Conservation (phyloP, 179 eudicot species). For the Beta macrorhiza region DNA sequence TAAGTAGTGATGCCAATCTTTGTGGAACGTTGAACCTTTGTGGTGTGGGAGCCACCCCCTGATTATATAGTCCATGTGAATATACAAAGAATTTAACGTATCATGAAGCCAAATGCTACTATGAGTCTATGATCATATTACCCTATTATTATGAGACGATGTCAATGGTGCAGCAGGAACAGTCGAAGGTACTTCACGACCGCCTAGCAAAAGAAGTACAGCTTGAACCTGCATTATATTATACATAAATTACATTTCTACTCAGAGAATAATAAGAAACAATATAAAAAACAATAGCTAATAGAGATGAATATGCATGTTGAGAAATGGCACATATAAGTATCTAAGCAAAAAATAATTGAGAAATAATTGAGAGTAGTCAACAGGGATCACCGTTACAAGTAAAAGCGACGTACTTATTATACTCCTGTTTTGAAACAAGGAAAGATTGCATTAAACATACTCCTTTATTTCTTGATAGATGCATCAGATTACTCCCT, state of each 20-base stretch:
- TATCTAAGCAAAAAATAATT: too few species aligned
- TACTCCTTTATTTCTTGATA: too few species aligned
- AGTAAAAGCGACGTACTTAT: too few species aligned
- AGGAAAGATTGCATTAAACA: too few species aligned
- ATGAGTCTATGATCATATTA: conserved; percentile 26
- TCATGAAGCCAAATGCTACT: not conserved
- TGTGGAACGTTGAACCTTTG: conserved; percentile 61
- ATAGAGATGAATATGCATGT: not conserved
- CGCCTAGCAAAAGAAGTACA: conserved; percentile 71
- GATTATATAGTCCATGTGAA: conserved; percentile 17
- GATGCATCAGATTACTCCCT: too few species aligned
- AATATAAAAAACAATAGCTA: not conserved
- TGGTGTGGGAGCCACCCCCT: conserved; percentile 41
- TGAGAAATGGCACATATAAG: not conserved
- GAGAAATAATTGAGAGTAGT: too few species aligned
- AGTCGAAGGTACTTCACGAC: conserved; percentile 64
- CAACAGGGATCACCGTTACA: too few species aligned
- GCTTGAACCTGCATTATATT: conserved; percentile 68
- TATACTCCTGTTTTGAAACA: too few species aligned
- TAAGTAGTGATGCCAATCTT: conserved; percentile 72
- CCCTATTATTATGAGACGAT: conserved; percentile 45
- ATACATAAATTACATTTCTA: conserved; percentile 12
- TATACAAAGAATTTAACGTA: not conserved
- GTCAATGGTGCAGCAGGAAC: conserved; percentile 49
- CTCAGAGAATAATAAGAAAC: not conserved